phyloP scores from a whole-genome alignment of 352 stramenopile species.

The Pythium periplocum region DNA sequence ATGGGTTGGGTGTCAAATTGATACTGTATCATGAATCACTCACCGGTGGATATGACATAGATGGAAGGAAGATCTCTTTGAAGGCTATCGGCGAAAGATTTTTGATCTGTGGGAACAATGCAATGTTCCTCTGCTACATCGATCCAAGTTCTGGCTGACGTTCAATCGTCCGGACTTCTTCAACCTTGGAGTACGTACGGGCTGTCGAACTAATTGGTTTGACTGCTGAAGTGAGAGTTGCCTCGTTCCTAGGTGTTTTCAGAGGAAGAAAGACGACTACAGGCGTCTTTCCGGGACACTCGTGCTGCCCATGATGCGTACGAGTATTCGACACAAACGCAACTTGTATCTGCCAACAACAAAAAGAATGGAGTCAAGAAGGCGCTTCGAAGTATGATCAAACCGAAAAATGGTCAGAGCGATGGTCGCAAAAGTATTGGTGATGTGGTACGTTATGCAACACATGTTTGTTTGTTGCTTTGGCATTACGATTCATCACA shows the following conservation, averaged over 20 bases:
- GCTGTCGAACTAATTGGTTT: neutral
- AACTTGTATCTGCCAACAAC: slow-evolving; percentile 3
- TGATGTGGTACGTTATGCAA: slow-evolving; percentile 23
- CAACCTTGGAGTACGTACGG: slow-evolving; percentile 49
- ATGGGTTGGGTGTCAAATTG: too few relatives aligned
- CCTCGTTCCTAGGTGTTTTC: slow-evolving; percentile 41
- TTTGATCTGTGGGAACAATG: slow-evolving; percentile 67
- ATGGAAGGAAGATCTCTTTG: slow-evolving; percentile 60
- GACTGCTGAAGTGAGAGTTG: neutral
- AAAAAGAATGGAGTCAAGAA: slow-evolving; percentile 21
- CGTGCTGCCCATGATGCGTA: slow-evolving; percentile 30
- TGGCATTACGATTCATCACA: neutral
- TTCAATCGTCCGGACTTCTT: slow-evolving; percentile 75
- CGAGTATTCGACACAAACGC: slow-evolving; percentile 30
- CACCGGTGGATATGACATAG: slow-evolving; percentile 15
- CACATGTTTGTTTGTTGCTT: neutral
- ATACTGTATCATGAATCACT: neutral
- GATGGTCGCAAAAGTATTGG: slow-evolving; percentile 19
- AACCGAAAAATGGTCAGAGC: slow-evolving; percentile 15
- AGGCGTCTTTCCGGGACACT: slow-evolving; percentile 31
- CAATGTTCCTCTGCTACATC: slow-evolving; percentile 59
- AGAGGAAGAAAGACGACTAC: slow-evolving; percentile 53
- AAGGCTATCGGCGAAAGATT: slow-evolving; percentile 44
- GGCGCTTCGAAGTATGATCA: slow-evolving; percentile 23
- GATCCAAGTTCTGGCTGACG: slow-evolving; percentile 81